These are phyloP conservation scores for Boechera stricta DNA, from an alignment of 345 rosid genomes.

Conservation along the genomic window DNA sequence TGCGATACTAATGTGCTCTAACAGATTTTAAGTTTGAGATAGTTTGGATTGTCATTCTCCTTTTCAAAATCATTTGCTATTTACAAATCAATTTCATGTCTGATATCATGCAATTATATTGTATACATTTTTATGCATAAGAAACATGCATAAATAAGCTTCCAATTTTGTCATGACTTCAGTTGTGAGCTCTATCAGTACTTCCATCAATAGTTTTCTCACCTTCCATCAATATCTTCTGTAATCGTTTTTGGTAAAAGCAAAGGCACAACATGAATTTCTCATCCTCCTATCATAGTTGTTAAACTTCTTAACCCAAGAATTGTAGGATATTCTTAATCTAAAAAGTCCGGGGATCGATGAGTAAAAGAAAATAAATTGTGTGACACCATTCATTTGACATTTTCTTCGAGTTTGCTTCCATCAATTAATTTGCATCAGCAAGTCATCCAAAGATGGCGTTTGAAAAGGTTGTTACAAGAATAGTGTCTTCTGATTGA, in stretches of 20 bases:
- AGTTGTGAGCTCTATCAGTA: slow-evolving; percentile 7
- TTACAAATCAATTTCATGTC: background rate
- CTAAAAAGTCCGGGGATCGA: background rate
- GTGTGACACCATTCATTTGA: slow-evolving; percentile 2
- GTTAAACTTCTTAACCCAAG: slow-evolving; percentile 1
- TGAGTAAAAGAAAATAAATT: background rate
- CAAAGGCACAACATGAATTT: background rate
- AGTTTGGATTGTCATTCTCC: slow-evolving; percentile 1
- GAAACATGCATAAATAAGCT: slow-evolving; percentile 11
- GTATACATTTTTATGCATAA: background rate
- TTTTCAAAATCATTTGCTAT: background rate
- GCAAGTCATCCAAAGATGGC: background rate
- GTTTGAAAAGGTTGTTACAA: slow-evolving; percentile 9
- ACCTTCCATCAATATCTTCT: background rate
- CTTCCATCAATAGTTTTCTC: background rate
- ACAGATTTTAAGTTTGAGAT: background rate
- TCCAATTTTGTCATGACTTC: slow-evolving; percentile 13
- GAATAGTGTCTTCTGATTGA: slow-evolving; percentile 26
- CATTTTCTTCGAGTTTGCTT: background rate
- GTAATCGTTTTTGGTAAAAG: background rate
- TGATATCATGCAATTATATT: background rate
- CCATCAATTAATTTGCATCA: slow-evolving; percentile 20
- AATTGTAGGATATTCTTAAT: background rate
- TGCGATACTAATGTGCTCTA: slow-evolving; percentile 4
- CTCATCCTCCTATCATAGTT: background rate